Evolutionary conservation across 192 early-diverging fungal species (phyloP).

Genomic region (Coemansia sp.): DNA sequence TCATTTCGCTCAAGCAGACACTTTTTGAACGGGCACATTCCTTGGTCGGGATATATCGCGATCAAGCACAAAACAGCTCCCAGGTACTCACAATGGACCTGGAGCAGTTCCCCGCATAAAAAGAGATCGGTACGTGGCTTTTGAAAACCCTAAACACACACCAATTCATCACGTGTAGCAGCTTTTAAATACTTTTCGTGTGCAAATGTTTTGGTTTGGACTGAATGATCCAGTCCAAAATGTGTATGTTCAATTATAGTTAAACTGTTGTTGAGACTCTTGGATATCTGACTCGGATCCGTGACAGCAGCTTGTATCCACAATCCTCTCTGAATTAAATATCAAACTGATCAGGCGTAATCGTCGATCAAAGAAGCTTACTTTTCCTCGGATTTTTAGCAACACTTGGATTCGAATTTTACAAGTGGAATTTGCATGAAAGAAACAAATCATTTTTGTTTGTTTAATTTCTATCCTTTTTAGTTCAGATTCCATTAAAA

Average conservation of each 20-base stretch:
- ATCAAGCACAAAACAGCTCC: constrained; percentile 81
- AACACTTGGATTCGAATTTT: neutral
- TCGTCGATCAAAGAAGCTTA: too few species aligned
- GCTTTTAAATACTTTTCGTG: neutral
- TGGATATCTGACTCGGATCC: too few species aligned
- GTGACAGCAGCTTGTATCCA: too few species aligned
- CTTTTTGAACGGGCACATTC: constrained; percentile 92
- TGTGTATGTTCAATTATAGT: too few species aligned
- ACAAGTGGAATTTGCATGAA: neutral
- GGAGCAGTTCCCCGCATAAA: constrained; percentile 44
- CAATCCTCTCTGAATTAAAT: too few species aligned
- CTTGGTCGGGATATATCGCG: constrained; percentile 95
- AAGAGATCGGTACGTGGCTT: neutral
- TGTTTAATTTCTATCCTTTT: neutral
- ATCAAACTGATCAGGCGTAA: too few species aligned
- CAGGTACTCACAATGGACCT: constrained; percentile 76
- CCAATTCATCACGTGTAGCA: neutral
- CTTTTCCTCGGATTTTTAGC: neutral
- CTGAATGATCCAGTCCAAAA: too few species aligned
- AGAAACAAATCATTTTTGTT: neutral
- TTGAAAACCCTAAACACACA: constrained; percentile 16
- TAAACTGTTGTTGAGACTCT: too few species aligned
- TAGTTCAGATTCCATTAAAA: neutral
- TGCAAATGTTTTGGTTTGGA: too few species aligned
- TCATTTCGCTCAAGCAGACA: constrained; percentile 93